A percentile compares a stretch with the other conserved stretches of the same genome.
These are phyloP conservation scores for Pichia californica DNA, from an alignment of 805 yeast species.

Conservation along the genomic window DNA sequence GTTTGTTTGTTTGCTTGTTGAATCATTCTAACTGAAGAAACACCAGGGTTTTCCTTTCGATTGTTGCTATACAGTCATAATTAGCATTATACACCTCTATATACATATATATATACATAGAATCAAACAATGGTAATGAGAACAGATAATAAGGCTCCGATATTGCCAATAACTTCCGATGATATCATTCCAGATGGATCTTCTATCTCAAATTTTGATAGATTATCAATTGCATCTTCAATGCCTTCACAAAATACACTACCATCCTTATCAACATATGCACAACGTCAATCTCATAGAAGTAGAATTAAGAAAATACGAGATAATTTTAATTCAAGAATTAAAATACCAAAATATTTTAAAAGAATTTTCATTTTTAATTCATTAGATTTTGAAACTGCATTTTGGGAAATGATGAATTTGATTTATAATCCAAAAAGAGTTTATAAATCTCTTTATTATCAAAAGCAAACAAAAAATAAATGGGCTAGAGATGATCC, in stretches of 20 bases:
- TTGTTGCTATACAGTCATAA: no score
- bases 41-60: no score
- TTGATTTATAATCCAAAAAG: conserved; percentile 69
- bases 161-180: conserved; percentile 17
- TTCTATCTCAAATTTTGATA: conserved; percentile 1
- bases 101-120: no score
- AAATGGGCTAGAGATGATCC: conserved; percentile 93
- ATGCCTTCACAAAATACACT: conserved; percentile 13
- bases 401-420: conserved; percentile 83
- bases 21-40: no score
- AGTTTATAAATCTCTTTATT: conserved; percentile 75
- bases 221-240: conserved; percentile 4
- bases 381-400: conserved; percentile 86
- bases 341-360: conserved; percentile 26
- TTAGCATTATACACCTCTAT: no score
- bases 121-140: conserved; percentile 9
- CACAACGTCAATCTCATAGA: conserved; percentile 11
- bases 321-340: conserved; percentile 10
- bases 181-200: conserved; percentile 11
- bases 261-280: conserved; percentile 12
- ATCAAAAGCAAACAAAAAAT: conserved; percentile 71
- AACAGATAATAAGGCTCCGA: conserved; percentile 1
- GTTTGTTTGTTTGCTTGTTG: no score
- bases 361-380: conserved; percentile 60
- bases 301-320: conserved; percentile 6